Percentiles rank a stretch among this genome's conserved stretches.
phyloP scores from a whole-genome alignment of 2,329 filamentous ascomycete genomes.

The Xylariaceae sp. region DNA sequence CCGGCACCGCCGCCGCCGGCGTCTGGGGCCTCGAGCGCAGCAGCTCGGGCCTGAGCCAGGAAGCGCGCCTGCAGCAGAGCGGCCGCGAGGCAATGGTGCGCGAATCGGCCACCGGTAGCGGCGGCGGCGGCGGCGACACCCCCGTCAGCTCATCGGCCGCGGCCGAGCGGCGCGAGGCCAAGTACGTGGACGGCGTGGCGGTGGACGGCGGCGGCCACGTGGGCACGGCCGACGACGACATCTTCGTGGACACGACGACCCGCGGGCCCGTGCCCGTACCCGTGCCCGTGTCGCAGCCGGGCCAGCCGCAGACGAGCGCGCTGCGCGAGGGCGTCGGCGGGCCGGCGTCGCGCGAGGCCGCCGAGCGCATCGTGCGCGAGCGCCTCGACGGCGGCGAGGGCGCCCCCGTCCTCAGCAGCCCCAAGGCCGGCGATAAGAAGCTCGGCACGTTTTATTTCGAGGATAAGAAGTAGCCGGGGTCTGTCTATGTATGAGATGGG shows the following conservation, averaged over 20 bases:
- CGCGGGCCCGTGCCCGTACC: conserved; percentile 55
- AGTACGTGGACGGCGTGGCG: conserved; percentile 69
- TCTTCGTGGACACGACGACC: conserved; percentile 67
- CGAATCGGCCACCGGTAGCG: conserved; percentile 18
- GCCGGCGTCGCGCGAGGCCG: conserved; percentile 52
- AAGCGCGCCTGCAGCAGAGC: conserved; percentile 34
- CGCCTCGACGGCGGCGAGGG: conserved; percentile 56
- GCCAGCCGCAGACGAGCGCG: conserved; percentile 42
- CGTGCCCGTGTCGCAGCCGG: conserved; percentile 21
- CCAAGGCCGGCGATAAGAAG: conserved; percentile 48
- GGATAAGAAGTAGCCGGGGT: conserved; percentile 46
- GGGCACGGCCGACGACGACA: conserved; percentile 47
- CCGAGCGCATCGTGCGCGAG: conserved; percentile 67
- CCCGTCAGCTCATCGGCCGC: conserved; percentile 48
- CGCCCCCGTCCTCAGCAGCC: conserved; percentile 45
- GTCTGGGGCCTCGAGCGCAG: conserved; percentile 53
- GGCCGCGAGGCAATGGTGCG: conserved; percentile 34
- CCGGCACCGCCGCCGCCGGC: conserved; percentile 38
- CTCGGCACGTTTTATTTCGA: conserved; percentile 66
- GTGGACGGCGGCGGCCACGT: conserved; percentile 52
- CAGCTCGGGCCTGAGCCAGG: conserved; percentile 55
- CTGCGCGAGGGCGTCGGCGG: conserved; percentile 39
- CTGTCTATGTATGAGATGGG: no score
- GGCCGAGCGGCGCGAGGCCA: conserved; percentile 61
- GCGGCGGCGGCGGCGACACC: background rate